Evolutionary conservation across 306 rosid genomes (phyloP).

Genomic region (Psophocarpus tetragonolobus): DNA sequence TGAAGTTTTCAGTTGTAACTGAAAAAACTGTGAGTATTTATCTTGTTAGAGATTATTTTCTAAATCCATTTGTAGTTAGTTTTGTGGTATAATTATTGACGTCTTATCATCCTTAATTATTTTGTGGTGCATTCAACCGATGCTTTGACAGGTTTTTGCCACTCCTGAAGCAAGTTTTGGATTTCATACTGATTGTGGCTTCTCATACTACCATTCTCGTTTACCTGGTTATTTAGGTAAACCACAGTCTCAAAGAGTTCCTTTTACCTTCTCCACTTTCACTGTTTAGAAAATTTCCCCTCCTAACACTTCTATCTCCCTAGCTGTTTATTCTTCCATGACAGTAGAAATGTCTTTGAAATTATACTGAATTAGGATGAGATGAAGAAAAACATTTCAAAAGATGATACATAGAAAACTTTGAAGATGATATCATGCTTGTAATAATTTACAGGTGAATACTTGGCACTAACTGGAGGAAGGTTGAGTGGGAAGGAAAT

Average conservation of each 20-base stretch:
- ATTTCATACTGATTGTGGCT: conserved; percentile 92
- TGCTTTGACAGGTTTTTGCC: conserved; percentile 67
- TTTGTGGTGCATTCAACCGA: conserved; percentile 15
- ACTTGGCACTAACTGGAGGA: conserved; percentile 80
- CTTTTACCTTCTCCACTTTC: background rate
- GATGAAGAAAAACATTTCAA: background rate
- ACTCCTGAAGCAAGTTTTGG: conserved; percentile 98
- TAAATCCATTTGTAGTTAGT: background rate
- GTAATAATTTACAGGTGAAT: conserved; percentile 73
- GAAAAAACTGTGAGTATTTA: conserved; percentile 77
- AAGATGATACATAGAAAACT: background rate
- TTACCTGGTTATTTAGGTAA: conserved; percentile 85
- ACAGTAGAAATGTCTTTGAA: background rate
- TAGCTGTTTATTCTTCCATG: background rate
- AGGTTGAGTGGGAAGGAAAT: conserved; percentile 80
- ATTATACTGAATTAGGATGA: background rate
- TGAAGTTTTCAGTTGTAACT: conserved; percentile 88
- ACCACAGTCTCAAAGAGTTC: conserved; percentile 14
- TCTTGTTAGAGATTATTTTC: conserved; percentile 27
- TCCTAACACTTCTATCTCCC: background rate
- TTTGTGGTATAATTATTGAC: background rate
- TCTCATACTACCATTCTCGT: conserved; percentile 79
- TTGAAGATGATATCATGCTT: conserved; percentile 5
- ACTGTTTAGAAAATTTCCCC: background rate
- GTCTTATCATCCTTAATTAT: conserved; percentile 1